Evolutionary conservation across 2,329 filamentous ascomycete species (phyloP).

Genomic region (Fusarium continuum): DNA sequence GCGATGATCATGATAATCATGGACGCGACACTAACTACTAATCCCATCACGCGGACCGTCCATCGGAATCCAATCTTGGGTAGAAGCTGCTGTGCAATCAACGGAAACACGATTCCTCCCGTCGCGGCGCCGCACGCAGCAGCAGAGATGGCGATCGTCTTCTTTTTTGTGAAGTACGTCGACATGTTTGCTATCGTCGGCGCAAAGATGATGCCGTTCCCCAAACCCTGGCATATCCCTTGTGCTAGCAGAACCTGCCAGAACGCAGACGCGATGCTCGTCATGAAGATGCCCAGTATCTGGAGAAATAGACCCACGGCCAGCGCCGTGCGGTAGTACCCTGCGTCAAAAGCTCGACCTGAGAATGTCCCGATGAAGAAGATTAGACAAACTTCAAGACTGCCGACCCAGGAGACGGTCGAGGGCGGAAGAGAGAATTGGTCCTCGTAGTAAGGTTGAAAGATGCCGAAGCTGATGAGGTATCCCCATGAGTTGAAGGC

Average conservation of each 20-base stretch:
- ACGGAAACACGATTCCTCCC: constrained; percentile 71
- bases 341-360: constrained; percentile 54
- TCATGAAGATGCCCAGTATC: constrained; percentile 56
- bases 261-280: constrained; percentile 54
- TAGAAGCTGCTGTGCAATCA: constrained; percentile 64
- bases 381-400: constrained; percentile 56
- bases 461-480: constrained; percentile 52
- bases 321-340: constrained; percentile 50
- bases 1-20: constrained; percentile 53
- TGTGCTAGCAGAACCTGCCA: constrained; percentile 62
- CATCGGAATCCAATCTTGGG: constrained; percentile 70
- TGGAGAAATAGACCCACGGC: constrained; percentile 54
- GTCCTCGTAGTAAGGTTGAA: constrained; percentile 51
- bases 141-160: constrained; percentile 67
- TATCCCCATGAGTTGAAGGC: constrained; percentile 53
- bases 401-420: constrained; percentile 60
- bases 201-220: constrained; percentile 63
- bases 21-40: constrained; percentile 63
- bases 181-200: constrained; percentile 63
- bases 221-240: constrained; percentile 65
- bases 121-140: constrained; percentile 67
- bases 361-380: constrained; percentile 53
- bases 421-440: constrained; percentile 47
- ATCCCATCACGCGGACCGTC: constrained; percentile 69
- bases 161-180: constrained; percentile 69